Percentiles rank a stretch among this genome's conserved stretches.
phyloP scores from a whole-genome alignment of 1,284 basidiomycete genomes.

The Ganoderma meredithae region DNA sequence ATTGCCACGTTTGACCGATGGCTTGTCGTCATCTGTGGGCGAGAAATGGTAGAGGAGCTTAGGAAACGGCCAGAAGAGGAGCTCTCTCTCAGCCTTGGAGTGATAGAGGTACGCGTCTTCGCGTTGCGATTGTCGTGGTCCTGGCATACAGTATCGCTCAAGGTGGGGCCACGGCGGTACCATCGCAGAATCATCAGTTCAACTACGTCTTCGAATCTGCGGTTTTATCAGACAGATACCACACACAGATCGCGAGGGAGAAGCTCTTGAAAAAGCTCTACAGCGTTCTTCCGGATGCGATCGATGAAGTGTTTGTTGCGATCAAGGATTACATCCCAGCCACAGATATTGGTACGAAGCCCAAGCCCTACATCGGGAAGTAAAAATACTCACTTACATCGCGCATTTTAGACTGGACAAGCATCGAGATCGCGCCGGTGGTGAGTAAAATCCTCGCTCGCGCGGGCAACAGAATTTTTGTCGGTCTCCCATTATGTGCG shows the following conservation, averaged over 20 bases:
- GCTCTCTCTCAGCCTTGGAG: no score
- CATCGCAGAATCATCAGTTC: neutral
- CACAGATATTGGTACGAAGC: no score
- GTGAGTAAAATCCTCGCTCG: constrained; percentile 22
- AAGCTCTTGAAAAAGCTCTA: neutral
- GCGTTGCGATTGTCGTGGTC: no score
- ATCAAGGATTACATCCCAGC: neutral
- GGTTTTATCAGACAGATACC: neutral
- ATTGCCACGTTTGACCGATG: no score
- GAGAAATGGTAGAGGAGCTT: no score
- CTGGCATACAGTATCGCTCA: no score
- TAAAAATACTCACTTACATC: no score
- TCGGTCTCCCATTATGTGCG: constrained; percentile 45
- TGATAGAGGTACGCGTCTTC: no score
- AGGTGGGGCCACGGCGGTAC: no score
- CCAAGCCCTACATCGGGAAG: no score
- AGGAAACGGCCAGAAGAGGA: no score
- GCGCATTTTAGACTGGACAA: constrained; percentile 15
- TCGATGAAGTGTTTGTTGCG: neutral
- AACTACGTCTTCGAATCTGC: neutral
- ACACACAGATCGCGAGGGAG: neutral
- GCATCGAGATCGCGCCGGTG: constrained; percentile 7
- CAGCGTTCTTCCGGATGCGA: neutral
- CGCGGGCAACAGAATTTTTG: constrained; percentile 53
- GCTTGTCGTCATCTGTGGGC: no score